Evolutionary conservation across 768 basidiomycete genomes (phyloP).

Genomic region (Rhizopogon sp.): DNA sequence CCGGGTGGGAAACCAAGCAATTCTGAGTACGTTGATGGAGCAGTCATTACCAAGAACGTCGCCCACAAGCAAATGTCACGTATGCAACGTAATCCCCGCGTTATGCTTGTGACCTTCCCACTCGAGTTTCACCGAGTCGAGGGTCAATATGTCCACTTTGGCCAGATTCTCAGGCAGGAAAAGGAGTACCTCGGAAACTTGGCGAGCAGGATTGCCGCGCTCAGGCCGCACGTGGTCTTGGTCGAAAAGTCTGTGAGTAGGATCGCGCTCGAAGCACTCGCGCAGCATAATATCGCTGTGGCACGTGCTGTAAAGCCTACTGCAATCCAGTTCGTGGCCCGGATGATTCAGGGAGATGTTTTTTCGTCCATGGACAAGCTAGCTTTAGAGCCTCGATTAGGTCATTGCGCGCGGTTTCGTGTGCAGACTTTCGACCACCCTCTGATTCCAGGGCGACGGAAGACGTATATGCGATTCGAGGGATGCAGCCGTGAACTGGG

Average conservation of each 20-base stretch:
- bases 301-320: slow-evolving; percentile 86
- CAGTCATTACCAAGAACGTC: slow-evolving; percentile 96
- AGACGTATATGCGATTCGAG: slow-evolving; percentile 98
- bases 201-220: slow-evolving; percentile 82
- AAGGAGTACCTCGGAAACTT: slow-evolving; percentile 89
- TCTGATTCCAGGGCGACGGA: slow-evolving; percentile 89
- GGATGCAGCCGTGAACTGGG: slow-evolving; percentile 92
- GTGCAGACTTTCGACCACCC: slow-evolving; percentile 94
- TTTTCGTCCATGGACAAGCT: slow-evolving; percentile 95
- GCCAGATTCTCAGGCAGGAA: slow-evolving; percentile 87
- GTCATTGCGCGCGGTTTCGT: slow-evolving; percentile 80
- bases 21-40: slow-evolving; percentile 95
- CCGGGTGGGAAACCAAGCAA: slow-evolving; percentile 90
- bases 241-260: slow-evolving; percentile 90
- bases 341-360: slow-evolving; percentile 92
- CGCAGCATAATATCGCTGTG: slow-evolving; percentile 82
- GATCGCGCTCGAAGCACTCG: slow-evolving; percentile 82
- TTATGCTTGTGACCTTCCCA: slow-evolving; percentile 96
- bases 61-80: slow-evolving; percentile 94
- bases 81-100: slow-evolving; percentile 75
- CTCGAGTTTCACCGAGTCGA: slow-evolving; percentile 90
- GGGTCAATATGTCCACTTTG: slow-evolving; percentile 90
- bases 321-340: slow-evolving; percentile 82
- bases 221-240: slow-evolving; percentile 88
- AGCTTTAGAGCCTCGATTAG: slow-evolving; percentile 82